Conservation (phyloP, 768 basidiomycete species). For the Mycena leptocephala region DNA sequence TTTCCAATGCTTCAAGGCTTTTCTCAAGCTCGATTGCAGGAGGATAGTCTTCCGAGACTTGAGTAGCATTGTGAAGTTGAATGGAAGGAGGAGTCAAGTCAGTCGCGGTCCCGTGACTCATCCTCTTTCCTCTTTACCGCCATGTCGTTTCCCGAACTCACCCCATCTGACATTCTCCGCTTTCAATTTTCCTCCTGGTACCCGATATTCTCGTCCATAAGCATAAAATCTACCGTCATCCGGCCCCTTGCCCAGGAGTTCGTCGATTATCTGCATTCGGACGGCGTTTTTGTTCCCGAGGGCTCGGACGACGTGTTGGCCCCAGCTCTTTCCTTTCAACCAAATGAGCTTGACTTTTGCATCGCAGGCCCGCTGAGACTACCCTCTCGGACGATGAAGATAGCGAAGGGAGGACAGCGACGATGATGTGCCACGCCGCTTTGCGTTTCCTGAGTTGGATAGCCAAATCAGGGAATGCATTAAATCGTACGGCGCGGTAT, state of each 20-base stretch:
- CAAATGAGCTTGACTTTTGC: slow-evolving; percentile 8
- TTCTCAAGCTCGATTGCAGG: too few species aligned
- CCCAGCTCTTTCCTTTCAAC: neutral
- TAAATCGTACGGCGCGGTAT: slow-evolving; percentile 84
- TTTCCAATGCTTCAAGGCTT: too few species aligned
- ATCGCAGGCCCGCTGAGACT: slow-evolving; percentile 65
- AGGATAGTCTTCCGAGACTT: too few species aligned
- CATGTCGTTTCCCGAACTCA: slow-evolving; percentile 68
- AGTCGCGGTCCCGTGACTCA: slow-evolving; percentile 30
- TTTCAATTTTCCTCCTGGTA: slow-evolving; percentile 95
- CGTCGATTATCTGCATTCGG: slow-evolving; percentile 81
- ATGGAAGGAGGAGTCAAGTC: neutral
- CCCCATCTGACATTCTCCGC: slow-evolving; percentile 69
- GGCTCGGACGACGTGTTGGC: slow-evolving; percentile 86
- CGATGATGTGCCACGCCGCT: slow-evolving; percentile 46
- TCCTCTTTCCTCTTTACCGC: slow-evolving; percentile 7
- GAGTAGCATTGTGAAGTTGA: too few species aligned
- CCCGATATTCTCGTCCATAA: slow-evolving; percentile 72
- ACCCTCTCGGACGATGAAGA: slow-evolving; percentile 73
- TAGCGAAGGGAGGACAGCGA: slow-evolving; percentile 64
- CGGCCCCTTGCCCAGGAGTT: slow-evolving; percentile 78
- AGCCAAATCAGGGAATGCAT: slow-evolving; percentile 76
- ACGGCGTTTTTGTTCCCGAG: slow-evolving; percentile 88
- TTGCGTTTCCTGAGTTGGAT: slow-evolving; percentile 90
- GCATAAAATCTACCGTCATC: slow-evolving; percentile 84